phyloP scores from a whole-genome alignment of 2,329 filamentous ascomycete genomes.

The Fusarium xylarioides region DNA sequence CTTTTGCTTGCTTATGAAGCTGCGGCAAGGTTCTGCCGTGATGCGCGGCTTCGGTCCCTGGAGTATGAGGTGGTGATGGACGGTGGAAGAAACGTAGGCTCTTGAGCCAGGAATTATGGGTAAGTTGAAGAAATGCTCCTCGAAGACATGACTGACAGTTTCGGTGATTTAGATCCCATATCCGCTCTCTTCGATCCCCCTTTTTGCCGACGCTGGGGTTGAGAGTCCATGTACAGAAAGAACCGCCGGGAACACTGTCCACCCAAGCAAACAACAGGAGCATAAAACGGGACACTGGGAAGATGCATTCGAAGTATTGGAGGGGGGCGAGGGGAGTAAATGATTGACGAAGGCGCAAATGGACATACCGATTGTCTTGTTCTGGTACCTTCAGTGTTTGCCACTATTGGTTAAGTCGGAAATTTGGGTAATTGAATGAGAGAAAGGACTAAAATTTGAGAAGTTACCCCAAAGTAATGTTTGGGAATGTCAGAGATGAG shows the following conservation, averaged over 20 bases:
- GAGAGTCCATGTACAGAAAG: background rate
- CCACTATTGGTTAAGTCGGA: rapidly evolving
- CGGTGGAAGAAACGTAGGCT: rapidly evolving
- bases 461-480: rapidly evolving
- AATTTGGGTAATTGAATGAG: background rate
- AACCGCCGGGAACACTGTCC: background rate
- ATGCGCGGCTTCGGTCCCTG: background rate
- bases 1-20: background rate
- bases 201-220: background rate
- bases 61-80: background rate
- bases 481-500: background rate
- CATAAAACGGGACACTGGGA: rapidly evolving
- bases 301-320: background rate
- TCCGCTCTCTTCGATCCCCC: rapidly evolving
- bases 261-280: rapidly evolving
- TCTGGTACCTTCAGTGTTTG: background rate
- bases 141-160: background rate
- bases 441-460: rapidly evolving
- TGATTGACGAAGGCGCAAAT: background rate
- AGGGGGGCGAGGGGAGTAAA: rapidly evolving
- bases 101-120: rapidly evolving
- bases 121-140: background rate
- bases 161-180: background rate
- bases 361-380: background rate
- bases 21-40: background rate